Conservation (phyloP, 2,329 filamentous ascomycete genomes). For the Aspergillus sp. region DNA sequence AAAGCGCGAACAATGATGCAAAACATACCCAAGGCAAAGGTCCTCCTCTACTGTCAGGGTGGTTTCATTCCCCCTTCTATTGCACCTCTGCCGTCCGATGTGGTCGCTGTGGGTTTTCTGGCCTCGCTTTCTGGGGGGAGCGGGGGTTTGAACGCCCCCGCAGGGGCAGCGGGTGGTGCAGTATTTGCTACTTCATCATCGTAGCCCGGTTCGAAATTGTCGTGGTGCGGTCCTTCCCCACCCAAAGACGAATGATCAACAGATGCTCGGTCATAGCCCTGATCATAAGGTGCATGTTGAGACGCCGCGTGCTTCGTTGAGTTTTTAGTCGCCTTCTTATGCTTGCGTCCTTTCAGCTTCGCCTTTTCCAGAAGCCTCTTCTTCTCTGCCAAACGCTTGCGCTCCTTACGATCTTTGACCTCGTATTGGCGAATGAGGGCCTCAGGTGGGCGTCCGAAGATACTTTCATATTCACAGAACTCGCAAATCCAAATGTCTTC, state of each 20-base stretch:
- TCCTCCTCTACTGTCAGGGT: slow-evolving; percentile 23
- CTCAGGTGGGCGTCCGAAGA: slow-evolving; percentile 83
- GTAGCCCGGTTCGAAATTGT: slow-evolving; percentile 52
- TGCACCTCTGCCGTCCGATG: slow-evolving; percentile 22
- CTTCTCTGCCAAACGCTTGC: slow-evolving; percentile 82
- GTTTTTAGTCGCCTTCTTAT: slow-evolving; percentile 76
- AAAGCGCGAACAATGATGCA: slow-evolving; percentile 9
- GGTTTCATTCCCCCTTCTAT: slow-evolving; percentile 33
- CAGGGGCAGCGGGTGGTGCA: slow-evolving; percentile 38
- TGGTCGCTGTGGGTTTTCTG: slow-evolving; percentile 16
- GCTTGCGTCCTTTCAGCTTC: slow-evolving; percentile 88
- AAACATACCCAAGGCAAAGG: slow-evolving; percentile 6
- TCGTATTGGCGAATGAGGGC: slow-evolving; percentile 90
- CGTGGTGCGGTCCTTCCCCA: slow-evolving; percentile 45
- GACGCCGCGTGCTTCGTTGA: slow-evolving; percentile 48
- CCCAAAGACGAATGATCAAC: slow-evolving; percentile 39
- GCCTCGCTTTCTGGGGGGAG: slow-evolving; percentile 60
- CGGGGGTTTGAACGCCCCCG: slow-evolving; percentile 69
- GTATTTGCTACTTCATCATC: slow-evolving; percentile 49
- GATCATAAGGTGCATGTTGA: slow-evolving; percentile 37
- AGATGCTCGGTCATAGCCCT: slow-evolving; percentile 41
- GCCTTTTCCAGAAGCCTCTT: slow-evolving; percentile 84
- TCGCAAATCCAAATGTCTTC: slow-evolving; percentile 94
- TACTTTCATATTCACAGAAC: slow-evolving; percentile 96
- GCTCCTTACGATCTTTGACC: slow-evolving; percentile 83